These are phyloP conservation scores for Coemansia sp. DNA, from an alignment of 192 early-diverging fungal genomes.

Conservation along the genomic window DNA sequence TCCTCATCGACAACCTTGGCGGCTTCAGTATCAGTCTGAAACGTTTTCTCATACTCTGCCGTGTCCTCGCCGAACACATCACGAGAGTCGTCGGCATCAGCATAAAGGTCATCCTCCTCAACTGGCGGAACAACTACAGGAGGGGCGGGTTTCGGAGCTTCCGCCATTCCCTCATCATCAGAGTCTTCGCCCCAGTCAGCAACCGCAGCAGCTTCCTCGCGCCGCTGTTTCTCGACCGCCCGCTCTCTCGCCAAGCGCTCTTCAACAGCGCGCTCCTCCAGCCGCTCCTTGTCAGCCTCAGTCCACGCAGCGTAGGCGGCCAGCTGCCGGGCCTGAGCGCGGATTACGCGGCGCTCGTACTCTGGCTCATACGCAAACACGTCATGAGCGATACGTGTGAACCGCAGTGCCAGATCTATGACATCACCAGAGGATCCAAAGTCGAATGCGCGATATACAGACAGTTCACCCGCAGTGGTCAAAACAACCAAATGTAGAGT, in stretches of 20 bases:
- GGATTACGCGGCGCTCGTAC: slow-evolving; percentile 40
- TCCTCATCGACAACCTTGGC: background rate
- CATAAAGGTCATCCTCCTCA: slow-evolving; percentile 22
- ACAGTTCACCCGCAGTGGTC: slow-evolving; percentile 38
- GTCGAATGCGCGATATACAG: slow-evolving; percentile 48
- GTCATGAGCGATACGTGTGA: slow-evolving; percentile 35
- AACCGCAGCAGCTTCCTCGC: slow-evolving; percentile 23
- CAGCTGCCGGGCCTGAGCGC: slow-evolving; percentile 26
- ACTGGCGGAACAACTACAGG: background rate
- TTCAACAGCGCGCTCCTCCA: slow-evolving; percentile 12
- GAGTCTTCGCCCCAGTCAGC: slow-evolving; percentile 50
- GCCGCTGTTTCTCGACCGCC: slow-evolving; percentile 22
- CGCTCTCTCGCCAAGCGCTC: slow-evolving; percentile 17
- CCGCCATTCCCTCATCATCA: slow-evolving; percentile 15
- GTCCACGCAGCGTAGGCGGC: slow-evolving; percentile 34
- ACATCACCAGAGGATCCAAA: slow-evolving; percentile 20
- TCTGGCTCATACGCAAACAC: slow-evolving; percentile 47
- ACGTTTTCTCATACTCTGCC: background rate
- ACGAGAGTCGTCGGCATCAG: slow-evolving; percentile 7
- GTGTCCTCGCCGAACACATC: background rate
- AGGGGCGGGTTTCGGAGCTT: background rate
- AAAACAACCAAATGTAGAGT: slow-evolving; percentile 31
- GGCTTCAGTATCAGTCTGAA: background rate
- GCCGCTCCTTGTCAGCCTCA: slow-evolving; percentile 17
- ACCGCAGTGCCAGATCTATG: slow-evolving; percentile 29